Evolutionary conservation across 2,329 filamentous ascomycete genomes (phyloP).

Genomic region (Xylariales sp.): DNA sequence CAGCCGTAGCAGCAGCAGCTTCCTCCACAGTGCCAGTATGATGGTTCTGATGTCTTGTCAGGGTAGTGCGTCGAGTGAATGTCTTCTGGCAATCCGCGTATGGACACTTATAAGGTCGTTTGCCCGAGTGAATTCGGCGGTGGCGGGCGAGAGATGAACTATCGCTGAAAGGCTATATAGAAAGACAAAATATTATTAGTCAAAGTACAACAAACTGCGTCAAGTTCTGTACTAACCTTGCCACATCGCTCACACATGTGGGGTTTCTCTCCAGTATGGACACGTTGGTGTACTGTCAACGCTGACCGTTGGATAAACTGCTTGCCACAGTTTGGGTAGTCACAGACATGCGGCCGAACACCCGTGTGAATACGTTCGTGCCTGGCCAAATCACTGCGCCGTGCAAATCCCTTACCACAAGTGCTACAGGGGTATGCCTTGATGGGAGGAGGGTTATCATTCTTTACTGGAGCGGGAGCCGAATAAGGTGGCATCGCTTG

Average conservation of each 20-base stretch:
- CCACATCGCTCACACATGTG: constrained; percentile 96
- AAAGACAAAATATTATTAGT: no score
- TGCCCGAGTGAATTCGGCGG: constrained; percentile 90
- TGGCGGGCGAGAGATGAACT: constrained; percentile 92
- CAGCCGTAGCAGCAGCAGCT: constrained; percentile 82
- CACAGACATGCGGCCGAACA: constrained; percentile 85
- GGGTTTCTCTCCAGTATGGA: constrained; percentile 97
- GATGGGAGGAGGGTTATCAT: constrained; percentile 28
- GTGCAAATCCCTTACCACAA: constrained; percentile 87
- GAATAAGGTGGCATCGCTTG: constrained; percentile 30
- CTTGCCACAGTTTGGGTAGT: constrained; percentile 83
- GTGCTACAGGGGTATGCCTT: constrained; percentile 85
- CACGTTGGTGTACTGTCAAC: constrained; percentile 88
- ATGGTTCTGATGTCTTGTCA: constrained; percentile 93
- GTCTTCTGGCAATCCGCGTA: constrained; percentile 98
- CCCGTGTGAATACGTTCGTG: constrained; percentile 97
- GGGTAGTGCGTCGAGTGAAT: constrained; percentile 89
- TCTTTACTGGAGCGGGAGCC: constrained; percentile 36
- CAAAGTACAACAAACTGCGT: no score
- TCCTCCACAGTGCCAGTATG: constrained; percentile 95
- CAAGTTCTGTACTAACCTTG: constrained; percentile 77
- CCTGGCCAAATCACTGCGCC: constrained; percentile 87
- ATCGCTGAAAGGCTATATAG: constrained; percentile 81
- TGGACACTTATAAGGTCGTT: constrained; percentile 94
- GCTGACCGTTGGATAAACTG: constrained; percentile 97